Evolutionary conservation across 352 stramenopile species (phyloP), one percentile per base, ranked within the genome.

Genomic region (Globisporangium radiosum): DNA sequence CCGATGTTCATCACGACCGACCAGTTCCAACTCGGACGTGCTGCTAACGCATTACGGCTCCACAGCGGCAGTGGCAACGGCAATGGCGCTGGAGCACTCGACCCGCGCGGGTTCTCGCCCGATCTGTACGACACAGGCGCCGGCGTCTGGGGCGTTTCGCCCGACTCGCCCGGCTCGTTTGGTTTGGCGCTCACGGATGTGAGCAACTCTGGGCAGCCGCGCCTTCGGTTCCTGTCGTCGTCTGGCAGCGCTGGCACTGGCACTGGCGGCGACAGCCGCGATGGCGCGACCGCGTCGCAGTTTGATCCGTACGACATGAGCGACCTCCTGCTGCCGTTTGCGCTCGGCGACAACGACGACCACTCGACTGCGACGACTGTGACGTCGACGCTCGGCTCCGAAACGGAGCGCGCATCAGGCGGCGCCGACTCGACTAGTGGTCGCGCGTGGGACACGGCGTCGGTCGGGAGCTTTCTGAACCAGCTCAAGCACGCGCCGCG

Each of bases 401-500:
- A 60, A n/a, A 44, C 47, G n/a, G n/a, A 55, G 33, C 56, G 66
- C 37, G 55, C 59, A 8, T 62, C 57, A 37, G 57, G 36, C 3
- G 57, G 52, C 45, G 15, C 45, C 40, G 57, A 55, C 14, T 33
- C 36, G 37, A 33, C 15, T 7, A 36, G 50, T 15, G 60, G 55
- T 15, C 19, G 54, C 7, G 70, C 71, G 14, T 79, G 77, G 63
- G 75, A 88, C 9, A 85, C 72, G 8, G 81, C 80, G 9, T 84
- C 78, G 0, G 81, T 94, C 37, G 82, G 82, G 4, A 86, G 73
- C 56, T 94, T 94, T 52, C 62, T 94, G 2, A 72, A 92, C 54
- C 78, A 92, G 54, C 62, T 94, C 38, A 92, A 92, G 65, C 73
- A 90, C 43, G 85, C 82, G 7, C 85, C 82, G 25, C 78, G 76